A percentile compares a stretch with the other conserved stretches of the same genome.
Evolutionary conservation across 179 eudicot species (phyloP).

Genomic region (Nepenthes alata): DNA sequence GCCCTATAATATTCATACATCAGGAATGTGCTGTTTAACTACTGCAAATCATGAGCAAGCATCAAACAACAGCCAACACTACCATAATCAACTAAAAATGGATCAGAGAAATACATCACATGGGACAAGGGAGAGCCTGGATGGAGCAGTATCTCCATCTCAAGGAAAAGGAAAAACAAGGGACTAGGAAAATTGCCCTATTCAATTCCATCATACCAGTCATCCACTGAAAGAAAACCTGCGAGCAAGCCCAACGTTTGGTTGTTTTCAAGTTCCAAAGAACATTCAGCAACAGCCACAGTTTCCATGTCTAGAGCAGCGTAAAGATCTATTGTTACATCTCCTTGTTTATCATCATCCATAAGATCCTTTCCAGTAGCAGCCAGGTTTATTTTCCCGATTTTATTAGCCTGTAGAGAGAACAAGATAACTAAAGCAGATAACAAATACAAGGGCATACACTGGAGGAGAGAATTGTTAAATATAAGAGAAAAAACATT

Average conservation of each 20-base stretch:
- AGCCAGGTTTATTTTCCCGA: constrained; percentile 96
- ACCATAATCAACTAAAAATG: no score
- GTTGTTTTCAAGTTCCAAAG: constrained; percentile 64
- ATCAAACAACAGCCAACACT: no score
- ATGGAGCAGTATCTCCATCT: background rate
- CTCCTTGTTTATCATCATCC: constrained; percentile 99
- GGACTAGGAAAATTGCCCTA: background rate
- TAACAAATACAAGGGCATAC: no score
- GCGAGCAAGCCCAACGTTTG: constrained; percentile 80
- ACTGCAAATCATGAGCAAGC: no score
- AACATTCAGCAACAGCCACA: constrained; percentile 58
- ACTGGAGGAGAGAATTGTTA: no score
- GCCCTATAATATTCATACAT: no score
- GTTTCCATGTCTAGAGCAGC: constrained; percentile 80
- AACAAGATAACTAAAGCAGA: constrained; percentile 1
- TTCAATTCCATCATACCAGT: constrained; percentile 49
- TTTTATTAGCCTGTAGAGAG: constrained; percentile 68
- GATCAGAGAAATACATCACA: no score
- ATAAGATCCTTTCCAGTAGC: constrained; percentile 99
- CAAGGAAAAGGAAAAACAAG: background rate
- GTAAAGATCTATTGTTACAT: constrained; percentile 83
- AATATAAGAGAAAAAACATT: no score
- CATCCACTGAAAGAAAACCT: constrained; percentile 88
- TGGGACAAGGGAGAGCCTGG: background rate
- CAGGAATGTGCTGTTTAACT: no score